Percentiles rank a stretch among this genome's conserved stretches.
Evolutionary conservation across 2,329 filamentous ascomycete species (phyloP).

Genomic region (Fusarium abutilonis): DNA sequence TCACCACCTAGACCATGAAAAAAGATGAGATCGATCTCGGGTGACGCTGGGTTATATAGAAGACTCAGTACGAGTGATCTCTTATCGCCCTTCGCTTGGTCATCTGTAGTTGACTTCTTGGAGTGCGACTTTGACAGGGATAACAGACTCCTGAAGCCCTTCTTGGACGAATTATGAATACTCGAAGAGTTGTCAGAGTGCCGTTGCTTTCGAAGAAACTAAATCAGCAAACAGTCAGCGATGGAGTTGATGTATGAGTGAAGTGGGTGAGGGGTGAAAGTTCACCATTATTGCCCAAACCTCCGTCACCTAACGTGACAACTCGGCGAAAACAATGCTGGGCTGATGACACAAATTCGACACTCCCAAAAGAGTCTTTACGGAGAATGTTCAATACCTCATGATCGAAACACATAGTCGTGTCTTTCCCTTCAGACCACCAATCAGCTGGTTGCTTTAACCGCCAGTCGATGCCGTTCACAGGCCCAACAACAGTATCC

Average conservation of each 20-base stretch:
- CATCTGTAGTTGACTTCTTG: conserved; percentile 6
- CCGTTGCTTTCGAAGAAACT: conserved; percentile 34
- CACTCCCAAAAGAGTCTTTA: conserved; percentile 5
- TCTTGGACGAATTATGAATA: conserved; percentile 7
- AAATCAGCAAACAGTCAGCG: not conserved
- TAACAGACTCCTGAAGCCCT: conserved; percentile 13
- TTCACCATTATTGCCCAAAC: conserved; percentile 15
- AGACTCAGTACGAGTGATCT: conserved; percentile 36
- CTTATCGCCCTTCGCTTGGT: conserved; percentile 3
- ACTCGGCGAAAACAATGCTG: conserved; percentile 4
- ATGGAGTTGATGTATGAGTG: not conserved
- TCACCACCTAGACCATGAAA: conserved; percentile 54
- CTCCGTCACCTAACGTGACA: conserved; percentile 1
- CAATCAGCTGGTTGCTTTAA: conserved; percentile 17
- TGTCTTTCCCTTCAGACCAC: conserved; percentile 1
- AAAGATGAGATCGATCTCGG: conserved; percentile 49
- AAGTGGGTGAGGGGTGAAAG: not conserved
- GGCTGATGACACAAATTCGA: not conserved
- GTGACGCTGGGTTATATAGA: conserved; percentile 35
- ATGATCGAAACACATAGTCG: not conserved
- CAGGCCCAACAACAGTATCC: not conserved
- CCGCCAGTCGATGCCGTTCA: conserved; percentile 6
- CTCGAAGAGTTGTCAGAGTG: conserved; percentile 7
- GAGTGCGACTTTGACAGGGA: conserved; percentile 18
- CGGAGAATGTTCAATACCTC: not conserved